Evolutionary conservation across 78 protist species (phyloP).

Genomic region (Dictyostelium brefeldianum): DNA sequence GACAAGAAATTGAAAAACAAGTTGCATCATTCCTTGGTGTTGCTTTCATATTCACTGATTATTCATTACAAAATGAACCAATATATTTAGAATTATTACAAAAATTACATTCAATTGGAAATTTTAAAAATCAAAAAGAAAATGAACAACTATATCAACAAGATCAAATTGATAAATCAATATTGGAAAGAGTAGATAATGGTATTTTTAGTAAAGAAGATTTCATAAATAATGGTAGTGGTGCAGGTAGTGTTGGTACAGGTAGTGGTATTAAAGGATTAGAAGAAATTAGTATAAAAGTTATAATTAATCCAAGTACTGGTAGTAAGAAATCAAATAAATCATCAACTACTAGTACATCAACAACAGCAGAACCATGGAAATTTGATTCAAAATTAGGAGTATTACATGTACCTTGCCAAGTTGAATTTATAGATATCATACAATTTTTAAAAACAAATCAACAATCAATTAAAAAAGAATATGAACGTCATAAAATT

Average conservation of each 20-base stretch:
- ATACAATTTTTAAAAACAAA: background rate
- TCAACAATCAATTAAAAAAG: background rate
- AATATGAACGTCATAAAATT: conserved; percentile 11
- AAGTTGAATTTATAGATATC: background rate
- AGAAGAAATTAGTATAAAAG: background rate
- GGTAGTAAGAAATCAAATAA: background rate
- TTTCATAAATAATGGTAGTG: background rate
- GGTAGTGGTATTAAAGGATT: background rate
- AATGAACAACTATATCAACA: conserved; percentile 5
- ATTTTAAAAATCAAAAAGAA: conserved; percentile 13
- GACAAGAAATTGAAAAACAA: conserved; percentile 22
- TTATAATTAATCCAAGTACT: background rate
- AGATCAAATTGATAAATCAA: background rate
- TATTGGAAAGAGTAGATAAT: background rate
- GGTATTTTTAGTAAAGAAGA: background rate
- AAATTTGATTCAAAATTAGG: conserved; percentile 17
- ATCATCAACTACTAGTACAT: background rate
- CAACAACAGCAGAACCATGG: background rate
- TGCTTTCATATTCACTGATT: conserved; percentile 37
- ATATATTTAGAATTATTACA: conserved; percentile 12
- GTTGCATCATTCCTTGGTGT: background rate
- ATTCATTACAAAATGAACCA: conserved; percentile 4
- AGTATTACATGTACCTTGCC: conserved; percentile 17
- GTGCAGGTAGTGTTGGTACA: too few species aligned
- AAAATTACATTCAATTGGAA: background rate